Percentiles rank a stretch among this genome's conserved stretches.
These are phyloP conservation scores for Intubia oerlemansii DNA, from an alignment of 2,329 filamentous ascomycete species.

Conservation along the genomic window DNA sequence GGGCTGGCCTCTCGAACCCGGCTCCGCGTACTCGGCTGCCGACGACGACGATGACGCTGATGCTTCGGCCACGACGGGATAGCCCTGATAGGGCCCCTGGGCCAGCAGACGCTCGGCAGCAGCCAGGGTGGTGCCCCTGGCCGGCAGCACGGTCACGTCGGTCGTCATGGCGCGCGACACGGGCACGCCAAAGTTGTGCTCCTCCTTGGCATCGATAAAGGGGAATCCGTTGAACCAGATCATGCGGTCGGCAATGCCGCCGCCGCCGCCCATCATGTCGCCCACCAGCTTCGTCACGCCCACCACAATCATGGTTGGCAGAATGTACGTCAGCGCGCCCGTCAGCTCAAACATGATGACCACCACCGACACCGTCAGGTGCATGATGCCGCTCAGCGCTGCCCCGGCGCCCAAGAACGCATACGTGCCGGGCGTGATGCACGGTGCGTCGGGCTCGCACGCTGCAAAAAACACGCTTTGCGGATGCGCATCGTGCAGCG, in stretches of 20 bases:
- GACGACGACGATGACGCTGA: too few species aligned
- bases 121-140: constrained; percentile 51
- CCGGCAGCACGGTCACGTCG: constrained; percentile 52
- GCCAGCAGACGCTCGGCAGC: constrained; percentile 56
- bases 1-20: too few species aligned
- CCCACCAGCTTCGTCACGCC: constrained; percentile 88
- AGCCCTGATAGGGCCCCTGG: constrained; percentile 74
- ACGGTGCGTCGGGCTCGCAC: constrained; percentile 78
- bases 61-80: constrained; percentile 79
- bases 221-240: constrained; percentile 98
- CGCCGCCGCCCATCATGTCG: constrained; percentile 81
- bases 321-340: constrained; percentile 87
- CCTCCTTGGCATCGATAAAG: constrained; percentile 92
- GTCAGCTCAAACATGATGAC: constrained; percentile 99
- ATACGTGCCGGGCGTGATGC: constrained; percentile 94
- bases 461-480: constrained; percentile 66
- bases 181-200: constrained; percentile 87
- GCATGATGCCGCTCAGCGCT: constrained; percentile 90
- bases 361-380: constrained; percentile 87
- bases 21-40: constrained; percentile 38
- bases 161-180: constrained; percentile 80
- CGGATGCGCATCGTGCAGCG: constrained; percentile 67
- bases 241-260: constrained; percentile 92
- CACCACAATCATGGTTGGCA: constrained; percentile 97
- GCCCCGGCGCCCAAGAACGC: constrained; percentile 86